phyloP scores from a whole-genome alignment of 345 rosid genomes.

The thale cress (Arabidopsis thaliana) region DNA sequence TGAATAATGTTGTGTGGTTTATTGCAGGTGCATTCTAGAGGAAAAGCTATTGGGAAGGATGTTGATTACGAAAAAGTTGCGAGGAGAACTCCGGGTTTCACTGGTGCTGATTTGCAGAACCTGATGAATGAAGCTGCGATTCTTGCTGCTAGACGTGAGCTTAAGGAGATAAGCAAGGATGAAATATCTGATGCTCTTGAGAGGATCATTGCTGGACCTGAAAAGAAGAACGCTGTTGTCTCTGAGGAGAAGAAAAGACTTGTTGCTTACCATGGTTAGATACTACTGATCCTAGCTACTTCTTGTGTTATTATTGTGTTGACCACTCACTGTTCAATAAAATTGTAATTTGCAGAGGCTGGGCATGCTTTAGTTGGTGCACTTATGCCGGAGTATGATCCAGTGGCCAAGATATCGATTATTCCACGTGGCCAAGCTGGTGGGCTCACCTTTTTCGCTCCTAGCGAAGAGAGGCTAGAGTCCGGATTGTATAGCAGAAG shows the following conservation, averaged over 20 bases:
- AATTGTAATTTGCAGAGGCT: constrained; percentile 63
- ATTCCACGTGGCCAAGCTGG: constrained; percentile 99
- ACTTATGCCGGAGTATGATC: constrained; percentile 96
- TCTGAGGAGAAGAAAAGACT: constrained; percentile 91
- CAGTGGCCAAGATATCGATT: constrained; percentile 94
- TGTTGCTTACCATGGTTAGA: constrained; percentile 89
- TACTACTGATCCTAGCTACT: not conserved
- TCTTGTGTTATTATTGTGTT: not conserved
- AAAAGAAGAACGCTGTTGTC: constrained; percentile 96
- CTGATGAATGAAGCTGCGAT: constrained; percentile 98
- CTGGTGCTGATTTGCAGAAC: constrained; percentile 97
- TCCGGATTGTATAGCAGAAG: constrained; percentile 95
- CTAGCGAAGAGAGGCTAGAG: constrained; percentile 97
- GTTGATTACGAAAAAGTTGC: constrained; percentile 95
- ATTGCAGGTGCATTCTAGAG: constrained; percentile 94
- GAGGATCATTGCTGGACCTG: constrained; percentile 99
- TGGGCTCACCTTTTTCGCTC: constrained; percentile 93
- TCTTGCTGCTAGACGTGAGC: constrained; percentile 96
- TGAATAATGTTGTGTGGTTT: constrained; percentile 35
- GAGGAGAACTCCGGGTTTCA: constrained; percentile 94
- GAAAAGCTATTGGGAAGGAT: constrained; percentile 96
- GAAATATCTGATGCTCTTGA: constrained; percentile 97
- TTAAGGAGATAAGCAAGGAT: constrained; percentile 97
- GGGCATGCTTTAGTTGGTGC: constrained; percentile 98
- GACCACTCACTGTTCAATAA: not conserved